Base-by-base conservation (phyloP, 345 rosid species). In the Eucalyptus fibrosa region DNA sequence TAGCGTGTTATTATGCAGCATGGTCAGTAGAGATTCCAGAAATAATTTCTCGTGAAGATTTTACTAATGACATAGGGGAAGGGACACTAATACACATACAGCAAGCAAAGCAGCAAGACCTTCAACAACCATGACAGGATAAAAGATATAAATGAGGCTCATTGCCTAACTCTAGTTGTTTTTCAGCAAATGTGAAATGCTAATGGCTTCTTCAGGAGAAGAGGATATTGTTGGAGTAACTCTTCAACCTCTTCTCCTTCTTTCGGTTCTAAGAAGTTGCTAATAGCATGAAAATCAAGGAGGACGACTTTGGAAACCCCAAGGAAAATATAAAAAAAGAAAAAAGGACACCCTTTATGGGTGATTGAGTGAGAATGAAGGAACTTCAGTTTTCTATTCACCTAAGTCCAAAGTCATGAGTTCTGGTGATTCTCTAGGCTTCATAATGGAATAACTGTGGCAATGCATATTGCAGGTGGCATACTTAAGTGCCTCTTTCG, bases 401-500 rank as follows among this genome's bases (percentile, higher is more conserved):
- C 28, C 47, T 37, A 11, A 77, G 83, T 40, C 83, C 47, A 77
- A 77, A 40, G 16, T 77, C 21, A 34, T 40, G 83, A 37, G 47
- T 77, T 77, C 83, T 40, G 83, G 45, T 6, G 47, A 77, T 40
- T 77, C 83, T 77, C 83, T 37, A 77, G 16, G 47, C 47, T 77
- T 23, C 23, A 19, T 44, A 21, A 50, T n/a, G 28, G 6, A 77
- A 42, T 56, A 18, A 37, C 49, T 88, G 59, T 53, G 51, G n/a
- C 10, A 53, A 77, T 77, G 83, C 83, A 37, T 77, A 40, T 82
- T 91, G 91, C 93, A 93, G 96, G 94, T 93, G 67, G 93, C 96
- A 13, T 94, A 93, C 90, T 49, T 93, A 53, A 88, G 94, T 89
- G 95, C 96, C 81, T 91, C 96, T 9, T 94, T 94, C 62, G 95